phyloP scores from a whole-genome alignment of 345 rosid genomes.

The Garcia nutans region DNA sequence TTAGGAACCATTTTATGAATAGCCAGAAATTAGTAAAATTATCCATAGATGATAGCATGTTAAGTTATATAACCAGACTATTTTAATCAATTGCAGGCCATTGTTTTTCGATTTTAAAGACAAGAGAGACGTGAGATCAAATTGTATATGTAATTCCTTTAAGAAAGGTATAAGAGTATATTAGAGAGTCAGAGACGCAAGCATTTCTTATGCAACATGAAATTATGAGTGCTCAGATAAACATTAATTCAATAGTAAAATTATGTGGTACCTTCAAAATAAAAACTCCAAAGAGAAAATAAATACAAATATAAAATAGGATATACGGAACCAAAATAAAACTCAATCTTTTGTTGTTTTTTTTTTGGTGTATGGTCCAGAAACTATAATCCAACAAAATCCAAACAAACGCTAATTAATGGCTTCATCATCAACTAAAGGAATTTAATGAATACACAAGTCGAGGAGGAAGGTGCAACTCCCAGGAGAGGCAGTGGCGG shows the following conservation, averaged over 20 bases:
- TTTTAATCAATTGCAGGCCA: no score
- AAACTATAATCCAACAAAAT: conserved; percentile 1
- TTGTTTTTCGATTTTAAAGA: no score
- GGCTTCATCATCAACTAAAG: neutral
- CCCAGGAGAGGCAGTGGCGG: no score
- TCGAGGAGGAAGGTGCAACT: neutral
- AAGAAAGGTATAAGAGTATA: neutral
- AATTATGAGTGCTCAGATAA: neutral
- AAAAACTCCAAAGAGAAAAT: neutral
- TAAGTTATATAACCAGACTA: no score
- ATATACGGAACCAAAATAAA: neutral
- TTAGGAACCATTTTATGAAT: no score
- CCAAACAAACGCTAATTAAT: conserved; percentile 16
- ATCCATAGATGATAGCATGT: no score
- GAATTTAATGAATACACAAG: neutral
- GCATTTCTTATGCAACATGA: neutral
- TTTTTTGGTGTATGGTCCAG: neutral
- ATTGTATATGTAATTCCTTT: neutral
- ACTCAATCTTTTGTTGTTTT: conserved; percentile 1
- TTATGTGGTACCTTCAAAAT: neutral
- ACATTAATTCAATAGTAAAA: neutral
- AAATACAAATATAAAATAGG: neutral
- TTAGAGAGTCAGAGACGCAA: no score
- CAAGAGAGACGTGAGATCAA: neutral
- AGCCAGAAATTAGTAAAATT: no score